These are phyloP conservation scores for Wallacemonas sp. DNA, from an alignment of 208 protist genomes.

Conservation along the genomic window DNA sequence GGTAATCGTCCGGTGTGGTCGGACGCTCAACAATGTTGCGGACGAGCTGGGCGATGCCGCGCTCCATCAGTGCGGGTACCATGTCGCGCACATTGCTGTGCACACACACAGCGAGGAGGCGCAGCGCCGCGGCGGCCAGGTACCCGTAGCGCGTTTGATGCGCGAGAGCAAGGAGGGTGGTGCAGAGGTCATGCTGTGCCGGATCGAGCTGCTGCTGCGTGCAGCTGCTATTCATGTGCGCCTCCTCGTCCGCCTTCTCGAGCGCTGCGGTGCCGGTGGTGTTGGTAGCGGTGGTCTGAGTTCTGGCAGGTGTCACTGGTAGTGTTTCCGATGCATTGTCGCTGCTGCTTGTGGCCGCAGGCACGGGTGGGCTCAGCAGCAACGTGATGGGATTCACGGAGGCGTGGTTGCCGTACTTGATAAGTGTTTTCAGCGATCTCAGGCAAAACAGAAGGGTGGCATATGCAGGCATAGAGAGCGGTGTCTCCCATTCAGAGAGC, in stretches of 20 bases:
- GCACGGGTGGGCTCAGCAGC: slow-evolving; percentile 29
- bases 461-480: slow-evolving; percentile 45
- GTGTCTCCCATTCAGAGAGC: slow-evolving; percentile 12
- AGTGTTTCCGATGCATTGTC: neutral
- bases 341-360: neutral
- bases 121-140: slow-evolving; percentile 42
- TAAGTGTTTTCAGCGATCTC: slow-evolving; percentile 37
- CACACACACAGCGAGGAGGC: slow-evolving; percentile 63
- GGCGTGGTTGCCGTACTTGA: slow-evolving; percentile 33
- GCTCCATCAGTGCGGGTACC: slow-evolving; percentile 73
- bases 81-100: slow-evolving; percentile 87
- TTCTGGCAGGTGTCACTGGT: no score
- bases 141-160: slow-evolving; percentile 55
- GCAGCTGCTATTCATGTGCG: neutral
- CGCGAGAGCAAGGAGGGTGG: slow-evolving; percentile 52
- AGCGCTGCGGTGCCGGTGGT: no score
- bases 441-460: slow-evolving; percentile 49
- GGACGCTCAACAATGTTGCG: slow-evolving; percentile 38
- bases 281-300: no score
- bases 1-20: neutral
- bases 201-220: neutral
- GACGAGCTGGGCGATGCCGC: slow-evolving; percentile 64
- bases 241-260: neutral
- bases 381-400: slow-evolving; percentile 60
- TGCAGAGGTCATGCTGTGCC: slow-evolving; percentile 34